Conservation (phyloP, 2,329 filamentous ascomycete species). For the Fusarium newnesense region DNA sequence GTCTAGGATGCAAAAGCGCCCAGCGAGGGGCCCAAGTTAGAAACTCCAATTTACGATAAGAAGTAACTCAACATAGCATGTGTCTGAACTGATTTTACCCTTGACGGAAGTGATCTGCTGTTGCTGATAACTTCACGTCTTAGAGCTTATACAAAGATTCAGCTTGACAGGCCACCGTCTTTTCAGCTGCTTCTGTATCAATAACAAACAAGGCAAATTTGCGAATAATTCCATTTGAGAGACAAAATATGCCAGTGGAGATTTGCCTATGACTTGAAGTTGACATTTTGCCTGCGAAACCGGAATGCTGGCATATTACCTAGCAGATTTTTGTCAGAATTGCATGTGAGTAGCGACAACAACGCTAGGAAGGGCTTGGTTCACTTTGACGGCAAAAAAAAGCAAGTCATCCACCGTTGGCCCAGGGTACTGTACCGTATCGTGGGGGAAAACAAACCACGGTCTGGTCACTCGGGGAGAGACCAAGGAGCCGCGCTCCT, state of each 20-base stretch:
- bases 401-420: constrained; percentile 26
- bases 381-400: constrained; percentile 18
- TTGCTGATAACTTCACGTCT: neutral
- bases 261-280: neutral
- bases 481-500: constrained; percentile 22
- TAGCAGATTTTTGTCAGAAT: neutral
- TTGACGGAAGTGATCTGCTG: neutral
- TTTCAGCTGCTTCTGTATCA: neutral
- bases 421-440: constrained; percentile 18
- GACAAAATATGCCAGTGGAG: neutral
- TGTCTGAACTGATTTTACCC: neutral
- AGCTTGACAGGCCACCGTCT: neutral
- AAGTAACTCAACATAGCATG: neutral
- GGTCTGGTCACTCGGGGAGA: constrained; percentile 13
- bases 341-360: neutral
- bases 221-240: neutral
- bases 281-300: neutral
- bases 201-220: neutral
- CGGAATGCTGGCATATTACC: constrained; percentile 32
- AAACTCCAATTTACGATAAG: neutral
- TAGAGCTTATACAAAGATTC: neutral
- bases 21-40: neutral
- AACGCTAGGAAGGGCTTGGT: constrained; percentile 10
- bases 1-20: neutral
- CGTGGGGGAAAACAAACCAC: constrained; percentile 41